A percentile compares a stretch with the other conserved stretches of the same genome.
phyloP scores from a whole-genome alignment of 495 filamentous ascomycete species.

The Penicillium canescens region DNA sequence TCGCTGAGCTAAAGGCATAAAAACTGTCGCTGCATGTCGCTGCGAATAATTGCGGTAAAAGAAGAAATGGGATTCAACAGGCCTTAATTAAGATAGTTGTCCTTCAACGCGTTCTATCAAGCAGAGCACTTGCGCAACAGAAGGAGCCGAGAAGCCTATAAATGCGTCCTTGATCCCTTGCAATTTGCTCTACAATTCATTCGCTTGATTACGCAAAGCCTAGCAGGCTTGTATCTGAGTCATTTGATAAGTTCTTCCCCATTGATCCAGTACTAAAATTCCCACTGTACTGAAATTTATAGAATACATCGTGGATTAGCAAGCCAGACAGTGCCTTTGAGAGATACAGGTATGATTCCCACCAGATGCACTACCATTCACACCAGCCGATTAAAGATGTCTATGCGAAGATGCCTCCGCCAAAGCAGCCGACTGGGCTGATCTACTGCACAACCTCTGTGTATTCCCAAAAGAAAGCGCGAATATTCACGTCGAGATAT shows the following conservation, averaged over 20 bases:
- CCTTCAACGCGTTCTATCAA: not conserved
- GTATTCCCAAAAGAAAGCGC: not conserved
- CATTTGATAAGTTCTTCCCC: not conserved
- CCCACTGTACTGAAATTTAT: not conserved
- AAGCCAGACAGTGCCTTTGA: not conserved
- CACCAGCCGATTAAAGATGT: not conserved
- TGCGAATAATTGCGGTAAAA: not conserved
- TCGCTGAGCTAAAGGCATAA: not conserved
- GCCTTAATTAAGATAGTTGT: not conserved
- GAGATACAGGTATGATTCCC: too few relatives aligned
- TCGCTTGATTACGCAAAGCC: not conserved
- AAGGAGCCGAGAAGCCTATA: conserved; percentile 1
- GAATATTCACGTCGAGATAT: not conserved
- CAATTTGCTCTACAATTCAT: conserved; percentile 3
- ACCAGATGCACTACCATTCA: too few relatives aligned
- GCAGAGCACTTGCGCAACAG: not conserved
- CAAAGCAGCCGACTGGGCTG: not conserved
- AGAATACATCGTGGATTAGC: not conserved
- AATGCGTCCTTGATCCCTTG: not conserved
- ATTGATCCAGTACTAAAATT: not conserved
- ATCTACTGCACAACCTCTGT: not conserved
- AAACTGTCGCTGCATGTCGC: not conserved
- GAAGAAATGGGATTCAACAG: not conserved
- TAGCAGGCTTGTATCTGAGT: not conserved
- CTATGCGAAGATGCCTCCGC: not conserved